These are phyloP conservation scores for Cryptococcus jaspeensis DNA, from an alignment of 1,284 basidiomycete species.

Conservation along the genomic window DNA sequence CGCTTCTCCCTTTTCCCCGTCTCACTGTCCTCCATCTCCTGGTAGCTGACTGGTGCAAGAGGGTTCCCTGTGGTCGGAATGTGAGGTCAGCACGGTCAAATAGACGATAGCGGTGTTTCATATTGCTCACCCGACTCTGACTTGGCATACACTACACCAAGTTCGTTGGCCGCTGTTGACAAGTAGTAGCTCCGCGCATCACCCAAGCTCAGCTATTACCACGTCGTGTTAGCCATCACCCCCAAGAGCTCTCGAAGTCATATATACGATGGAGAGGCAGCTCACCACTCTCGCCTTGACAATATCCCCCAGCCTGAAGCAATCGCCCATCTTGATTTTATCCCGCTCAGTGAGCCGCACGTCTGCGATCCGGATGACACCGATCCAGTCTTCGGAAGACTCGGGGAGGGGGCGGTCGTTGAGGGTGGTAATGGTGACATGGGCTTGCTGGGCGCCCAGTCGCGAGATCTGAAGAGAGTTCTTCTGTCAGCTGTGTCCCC, in stretches of 20 bases:
- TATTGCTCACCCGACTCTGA: slow-evolving; percentile 46
- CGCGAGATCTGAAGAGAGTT: slow-evolving; percentile 65
- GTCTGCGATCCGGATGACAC: slow-evolving; percentile 88
- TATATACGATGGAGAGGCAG: slow-evolving; percentile 20
- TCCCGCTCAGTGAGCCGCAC: slow-evolving; percentile 90
- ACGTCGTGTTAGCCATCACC: not conserved
- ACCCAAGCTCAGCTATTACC: slow-evolving; percentile 77
- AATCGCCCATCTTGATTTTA: slow-evolving; percentile 87
- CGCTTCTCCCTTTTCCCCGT: slow-evolving; percentile 48
- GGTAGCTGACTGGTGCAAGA: slow-evolving; percentile 48
- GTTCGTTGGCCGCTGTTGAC: slow-evolving; percentile 88
- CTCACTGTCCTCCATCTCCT: slow-evolving; percentile 52
- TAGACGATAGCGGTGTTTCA: not conserved
- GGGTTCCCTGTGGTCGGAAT: slow-evolving; percentile 40
- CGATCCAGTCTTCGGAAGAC: slow-evolving; percentile 84
- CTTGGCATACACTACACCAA: slow-evolving; percentile 60
- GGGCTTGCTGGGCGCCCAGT: slow-evolving; percentile 82
- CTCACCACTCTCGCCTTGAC: slow-evolving; percentile 87
- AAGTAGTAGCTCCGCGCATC: slow-evolving; percentile 92
- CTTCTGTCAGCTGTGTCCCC: not conserved
- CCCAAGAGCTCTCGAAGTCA: not conserved
- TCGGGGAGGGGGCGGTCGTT: slow-evolving; percentile 82
- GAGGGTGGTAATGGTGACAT: slow-evolving; percentile 82
- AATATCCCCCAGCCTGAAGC: slow-evolving; percentile 94
- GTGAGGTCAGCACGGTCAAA: not conserved